Base-by-base conservation (phyloP, 331 rosid species). In the Acacia pycnantha region DNA sequence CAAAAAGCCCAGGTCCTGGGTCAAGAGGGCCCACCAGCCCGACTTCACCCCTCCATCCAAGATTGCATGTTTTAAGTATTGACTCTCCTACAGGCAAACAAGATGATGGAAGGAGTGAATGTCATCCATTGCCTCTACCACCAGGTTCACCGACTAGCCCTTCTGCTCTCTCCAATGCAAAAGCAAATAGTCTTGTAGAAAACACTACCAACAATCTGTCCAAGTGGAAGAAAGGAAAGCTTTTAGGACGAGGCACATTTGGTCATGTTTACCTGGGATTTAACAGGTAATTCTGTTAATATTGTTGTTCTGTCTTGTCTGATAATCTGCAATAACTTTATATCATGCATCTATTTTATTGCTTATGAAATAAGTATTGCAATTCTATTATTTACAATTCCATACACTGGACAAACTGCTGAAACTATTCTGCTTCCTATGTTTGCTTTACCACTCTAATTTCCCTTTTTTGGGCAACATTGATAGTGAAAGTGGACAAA, bases 221-320 rank as follows among this genome's bases (percentile, higher is more conserved):
- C 59, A 92, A 89, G 78, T 94, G 98, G 99, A 92, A 96, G 95
- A 94, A 89, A 87, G 99, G 99, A 85, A 94, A 78, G 90, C 98
- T 94, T 88, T 85, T 96, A 43, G 99, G 99, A 71, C 87, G 99
- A 68, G 99, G 99, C 47, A 93, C 98, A 64, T 96, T 94, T 86
- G 99, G 99, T 47, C 99, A 96, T 83, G 99, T 96, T 81, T 96
- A 92, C 88, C 82, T 85, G 24, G 99, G 98, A 76, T 96, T 96
- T 84, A 91, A 94, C 87, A 94, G 99, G 99, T 94, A 84, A 76
- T 16, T 51, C 48, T 76, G 8, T 79, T 64, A 22, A 26, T 53
- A 21, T 11, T 62, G 10, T 43, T 43, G 35, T 56, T 33, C 62
- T 80, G 58, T 75, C 70, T 71, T 77, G 22, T 37, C n/a, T 81